Base-by-base conservation (phyloP, 2,329 filamentous ascomycete species). In the Fusarium sp. region DNA sequence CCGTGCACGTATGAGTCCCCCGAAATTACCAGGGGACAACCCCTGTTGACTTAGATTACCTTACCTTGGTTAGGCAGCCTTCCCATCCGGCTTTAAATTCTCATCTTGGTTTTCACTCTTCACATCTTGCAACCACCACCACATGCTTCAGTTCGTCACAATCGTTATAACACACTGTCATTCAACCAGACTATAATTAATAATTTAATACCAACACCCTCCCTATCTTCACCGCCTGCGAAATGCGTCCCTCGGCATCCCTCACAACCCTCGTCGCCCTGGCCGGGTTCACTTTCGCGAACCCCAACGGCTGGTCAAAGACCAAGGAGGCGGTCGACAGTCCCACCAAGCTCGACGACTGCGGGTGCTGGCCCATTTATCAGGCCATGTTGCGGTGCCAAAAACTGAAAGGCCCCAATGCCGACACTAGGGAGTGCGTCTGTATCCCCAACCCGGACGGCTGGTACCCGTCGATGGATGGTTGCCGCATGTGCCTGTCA, bases 351-450 rank as follows among this genome's bases (percentile, higher is more conserved):
- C 70, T 75, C 29, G 73, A 75, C 22, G 72, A 75, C 67, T 75
- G 73, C 51, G 73, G 73, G 20, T 75, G 73, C 64, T 66, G 67
- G 67, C 72, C 70, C n/a, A 75, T 75, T 36, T 73, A 75, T 20
- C 62, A 75, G 44, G 67, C 72, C 4, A 75, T 75, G 10, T 64
- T 73, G 9, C 42, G 42, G 24, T 75, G 73, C 36, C 73, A 75
- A 17, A 73, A 73, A n/a, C 64, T 75, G 0, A 75, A 73, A 2
- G 66, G 62, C 4, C 62, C 67, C 5, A 59, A 70, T 5, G 70
- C 58, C 5, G 36, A 69, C 22, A 71, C 73, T 0, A 56, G 53
- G 1, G 70, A 71, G 12, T 75, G 72, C 5, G 72, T 73, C 6
- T 75, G 73, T 20, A 75, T 75, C 6, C 22, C 36, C 1, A 75